Evolutionary conservation across 2,329 filamentous ascomycete genomes (phyloP).

Genomic region (Alternaria viburni): DNA sequence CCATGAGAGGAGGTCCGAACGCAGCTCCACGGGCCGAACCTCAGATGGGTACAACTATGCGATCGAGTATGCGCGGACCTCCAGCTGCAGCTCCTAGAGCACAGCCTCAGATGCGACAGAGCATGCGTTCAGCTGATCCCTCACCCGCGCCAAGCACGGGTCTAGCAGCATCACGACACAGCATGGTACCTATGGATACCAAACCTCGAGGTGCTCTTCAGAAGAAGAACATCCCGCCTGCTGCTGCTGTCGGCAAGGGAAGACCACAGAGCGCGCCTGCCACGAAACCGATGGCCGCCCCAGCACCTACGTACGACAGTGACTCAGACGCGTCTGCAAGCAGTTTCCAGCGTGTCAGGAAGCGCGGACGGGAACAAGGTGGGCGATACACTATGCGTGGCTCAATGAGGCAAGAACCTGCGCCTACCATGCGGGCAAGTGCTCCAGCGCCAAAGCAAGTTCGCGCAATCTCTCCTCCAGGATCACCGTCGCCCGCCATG

Average conservation of each 20-base stretch:
- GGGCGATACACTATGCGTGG: slow-evolving; percentile 68
- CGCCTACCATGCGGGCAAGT: slow-evolving; percentile 40
- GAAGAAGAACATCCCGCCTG: slow-evolving; percentile 47
- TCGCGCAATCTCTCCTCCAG: slow-evolving; percentile 51
- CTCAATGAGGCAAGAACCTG: slow-evolving; percentile 67
- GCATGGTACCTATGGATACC: slow-evolving; percentile 29
- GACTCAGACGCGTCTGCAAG: slow-evolving; percentile 62
- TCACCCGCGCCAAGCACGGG: slow-evolving; percentile 36
- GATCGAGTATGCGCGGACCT: slow-evolving; percentile 48
- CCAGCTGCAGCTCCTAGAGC: slow-evolving; percentile 4
- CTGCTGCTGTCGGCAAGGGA: slow-evolving; percentile 22
- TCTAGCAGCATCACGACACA: slow-evolving; percentile 45
- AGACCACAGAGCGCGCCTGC: slow-evolving; percentile 38
- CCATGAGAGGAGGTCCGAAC: slow-evolving; percentile 33
- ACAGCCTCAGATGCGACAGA: slow-evolving; percentile 53
- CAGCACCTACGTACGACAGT: slow-evolving; percentile 44
- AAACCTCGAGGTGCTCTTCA: slow-evolving; percentile 46
- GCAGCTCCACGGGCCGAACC: slow-evolving; percentile 15
- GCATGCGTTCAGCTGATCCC: slow-evolving; percentile 51
- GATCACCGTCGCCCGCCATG: slow-evolving; percentile 32
- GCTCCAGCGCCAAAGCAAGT: slow-evolving; percentile 44
- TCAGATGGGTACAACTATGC: slow-evolving; percentile 35
- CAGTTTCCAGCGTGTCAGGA: slow-evolving; percentile 73
- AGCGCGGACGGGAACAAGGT: slow-evolving; percentile 49
- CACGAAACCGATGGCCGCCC: slow-evolving; percentile 19